Conservation (phyloP, 108 stramenopile genomes). For the Skeletonema menzelii region DNA sequence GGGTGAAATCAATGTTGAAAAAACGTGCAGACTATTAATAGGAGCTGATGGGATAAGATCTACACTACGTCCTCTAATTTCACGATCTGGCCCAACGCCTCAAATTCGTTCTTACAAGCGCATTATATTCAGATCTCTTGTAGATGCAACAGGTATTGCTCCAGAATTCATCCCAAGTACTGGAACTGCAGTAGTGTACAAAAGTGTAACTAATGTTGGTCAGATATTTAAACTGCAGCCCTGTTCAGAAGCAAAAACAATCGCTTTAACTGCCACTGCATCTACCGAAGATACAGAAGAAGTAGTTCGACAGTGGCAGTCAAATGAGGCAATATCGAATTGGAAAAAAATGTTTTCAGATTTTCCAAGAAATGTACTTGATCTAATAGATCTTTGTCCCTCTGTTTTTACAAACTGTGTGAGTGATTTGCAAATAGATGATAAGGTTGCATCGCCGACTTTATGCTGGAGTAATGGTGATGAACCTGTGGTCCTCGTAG, state of each 20-base stretch:
- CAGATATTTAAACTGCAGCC: slow-evolving; percentile 10
- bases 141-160: background rate
- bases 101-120: slow-evolving; percentile 10
- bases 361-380: slow-evolving; percentile 5
- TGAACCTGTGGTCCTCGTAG: slow-evolving; percentile 4
- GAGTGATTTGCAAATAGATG: slow-evolving; percentile 9
- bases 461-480: background rate
- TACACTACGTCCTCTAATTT: slow-evolving; percentile 2
- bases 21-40: slow-evolving; percentile 7
- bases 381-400: background rate
- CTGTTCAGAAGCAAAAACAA: slow-evolving; percentile 1
- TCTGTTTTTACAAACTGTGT: slow-evolving; percentile 8
- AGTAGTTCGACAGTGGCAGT: slow-evolving; percentile 4
- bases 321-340: background rate
- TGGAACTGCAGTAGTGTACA: slow-evolving; percentile 6
- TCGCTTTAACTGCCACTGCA: slow-evolving; percentile 7
- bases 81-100: background rate
- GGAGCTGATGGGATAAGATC: slow-evolving; percentile 10
- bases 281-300: slow-evolving; percentile 3
- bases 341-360: slow-evolving; percentile 2
- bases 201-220: slow-evolving; percentile 11
- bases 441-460: background rate
- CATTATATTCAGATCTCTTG: slow-evolving; percentile 6
- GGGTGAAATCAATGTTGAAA: background rate
- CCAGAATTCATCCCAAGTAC: background rate